Base-by-base conservation (phyloP, 345 rosid species). In the Boechera stricta region DNA sequence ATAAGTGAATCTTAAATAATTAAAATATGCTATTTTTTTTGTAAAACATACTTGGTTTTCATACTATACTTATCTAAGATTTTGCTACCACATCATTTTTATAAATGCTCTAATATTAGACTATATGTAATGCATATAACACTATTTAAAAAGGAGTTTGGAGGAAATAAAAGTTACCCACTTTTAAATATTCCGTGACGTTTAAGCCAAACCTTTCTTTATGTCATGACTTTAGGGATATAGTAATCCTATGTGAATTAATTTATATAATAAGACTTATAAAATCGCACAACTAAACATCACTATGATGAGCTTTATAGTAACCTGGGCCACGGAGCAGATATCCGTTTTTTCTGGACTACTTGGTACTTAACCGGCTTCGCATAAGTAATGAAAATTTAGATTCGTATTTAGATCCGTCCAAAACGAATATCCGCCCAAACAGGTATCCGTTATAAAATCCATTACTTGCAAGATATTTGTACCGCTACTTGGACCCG, bases 151-250 rank as follows among this genome's bases (percentile, higher is more conserved):
- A 63, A 63, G 31, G 6, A 63, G n/a, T 26, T 41, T 63, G 3
- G 68, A 28, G 52, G 36, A 28, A 55, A 28, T 1, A 6, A 61
- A 61, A 76, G 64, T 63, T 35, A 70, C 16, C 63, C 48, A 70
- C 52, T 63, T 69, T 38, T 44, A 45, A 35, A 63, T 48, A 53
- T 70, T 55, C 57, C 80, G 70, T 70, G 71, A 77, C 71, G 65
- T 77, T 26, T 54, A 77, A 77, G 80, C 71, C 32, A 76, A 53
- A 61, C 21, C 45, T 52, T 62, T 29, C 36, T 6, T 28, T 48
- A 33, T 26, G 5, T 26, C 10, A 52, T 41, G 45, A 33, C 70
- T 73, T 73, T 53, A 63, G 35, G 15, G 6, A 29, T 44, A 4
- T 5, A 28, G 24, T 26, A 6, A 41, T 28, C 68, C 7, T 26